Conservation (phyloP, 2,329 filamentous ascomycete genomes). For the Chaetomiaceae sp. region DNA sequence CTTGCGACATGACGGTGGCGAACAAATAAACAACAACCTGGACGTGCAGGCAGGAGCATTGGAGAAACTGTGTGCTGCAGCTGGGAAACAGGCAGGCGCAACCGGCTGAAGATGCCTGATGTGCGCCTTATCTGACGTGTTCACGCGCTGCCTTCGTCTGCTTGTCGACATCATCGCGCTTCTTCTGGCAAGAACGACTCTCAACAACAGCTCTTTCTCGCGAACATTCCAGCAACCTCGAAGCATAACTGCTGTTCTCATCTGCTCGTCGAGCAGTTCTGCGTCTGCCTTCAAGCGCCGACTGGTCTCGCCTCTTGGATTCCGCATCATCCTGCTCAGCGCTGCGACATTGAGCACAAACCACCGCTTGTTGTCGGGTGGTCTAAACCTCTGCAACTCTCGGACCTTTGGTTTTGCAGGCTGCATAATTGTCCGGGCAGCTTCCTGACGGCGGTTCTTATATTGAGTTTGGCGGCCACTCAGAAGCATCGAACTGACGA, state of each 20-base stretch:
- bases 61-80: constrained; percentile 2
- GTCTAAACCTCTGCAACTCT: background rate
- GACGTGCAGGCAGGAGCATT: constrained; percentile 14
- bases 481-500: no score
- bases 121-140: constrained; percentile 19
- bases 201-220: background rate
- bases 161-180: background rate
- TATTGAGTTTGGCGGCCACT: no score
- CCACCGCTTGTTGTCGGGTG: background rate
- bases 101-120: constrained; percentile 12
- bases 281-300: constrained; percentile 6
- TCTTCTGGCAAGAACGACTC: background rate
- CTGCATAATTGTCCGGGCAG: background rate
- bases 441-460: no score
- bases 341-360: background rate
- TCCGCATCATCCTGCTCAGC: background rate
- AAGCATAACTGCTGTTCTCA: no score
- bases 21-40: background rate
- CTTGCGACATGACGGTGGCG: constrained; percentile 15
- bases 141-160: constrained; percentile 6
- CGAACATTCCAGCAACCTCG: constrained; percentile 8
- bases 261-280: background rate
- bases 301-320: constrained; percentile 16
- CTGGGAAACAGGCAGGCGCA: constrained; percentile 15
- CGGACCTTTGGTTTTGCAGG: background rate